Conservation (phyloP, 2,329 filamentous ascomycete species). For the Penicillium sp. region DNA sequence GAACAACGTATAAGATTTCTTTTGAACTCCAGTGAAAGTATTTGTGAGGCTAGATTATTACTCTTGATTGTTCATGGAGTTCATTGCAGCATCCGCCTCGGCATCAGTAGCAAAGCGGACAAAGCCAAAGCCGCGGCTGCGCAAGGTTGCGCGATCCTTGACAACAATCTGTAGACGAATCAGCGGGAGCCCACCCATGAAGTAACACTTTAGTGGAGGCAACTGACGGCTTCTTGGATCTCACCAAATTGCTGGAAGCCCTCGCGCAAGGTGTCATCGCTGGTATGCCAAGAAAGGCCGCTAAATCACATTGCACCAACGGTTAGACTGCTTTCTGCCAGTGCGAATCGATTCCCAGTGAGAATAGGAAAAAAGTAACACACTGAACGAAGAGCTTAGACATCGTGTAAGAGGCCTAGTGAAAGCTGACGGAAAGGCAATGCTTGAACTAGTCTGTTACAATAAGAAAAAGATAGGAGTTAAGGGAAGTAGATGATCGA, state of each 20-base stretch:
- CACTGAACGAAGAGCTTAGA: slow-evolving; percentile 95
- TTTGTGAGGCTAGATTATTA: slow-evolving; percentile 50
- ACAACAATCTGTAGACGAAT: slow-evolving; percentile 73
- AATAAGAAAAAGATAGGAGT: background rate
- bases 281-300: slow-evolving; percentile 97
- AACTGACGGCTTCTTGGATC: slow-evolving; percentile 91
- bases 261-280: slow-evolving; percentile 77
- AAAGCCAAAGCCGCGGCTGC: slow-evolving; percentile 96
- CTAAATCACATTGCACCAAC: slow-evolving; percentile 46
- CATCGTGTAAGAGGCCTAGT: slow-evolving; percentile 53
- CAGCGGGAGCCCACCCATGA: slow-evolving; percentile 10
- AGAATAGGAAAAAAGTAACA: slow-evolving; percentile 37
- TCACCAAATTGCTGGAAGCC: slow-evolving; percentile 91
- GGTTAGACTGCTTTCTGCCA: background rate
- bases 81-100: slow-evolving; percentile 46
- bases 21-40: slow-evolving; percentile 14
- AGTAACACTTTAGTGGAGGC: background rate
- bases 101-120: slow-evolving; percentile 69
- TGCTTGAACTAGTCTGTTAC: background rate
- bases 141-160: slow-evolving; percentile 94
- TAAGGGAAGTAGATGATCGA: background rate
- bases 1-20: slow-evolving; percentile 16
- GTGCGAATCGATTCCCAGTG: background rate
- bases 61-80: slow-evolving; percentile 60
- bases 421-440: background rate